These are phyloP conservation scores for Cucurbita pepo DNA, from an alignment of 306 rosid species.

Conservation along the genomic window DNA sequence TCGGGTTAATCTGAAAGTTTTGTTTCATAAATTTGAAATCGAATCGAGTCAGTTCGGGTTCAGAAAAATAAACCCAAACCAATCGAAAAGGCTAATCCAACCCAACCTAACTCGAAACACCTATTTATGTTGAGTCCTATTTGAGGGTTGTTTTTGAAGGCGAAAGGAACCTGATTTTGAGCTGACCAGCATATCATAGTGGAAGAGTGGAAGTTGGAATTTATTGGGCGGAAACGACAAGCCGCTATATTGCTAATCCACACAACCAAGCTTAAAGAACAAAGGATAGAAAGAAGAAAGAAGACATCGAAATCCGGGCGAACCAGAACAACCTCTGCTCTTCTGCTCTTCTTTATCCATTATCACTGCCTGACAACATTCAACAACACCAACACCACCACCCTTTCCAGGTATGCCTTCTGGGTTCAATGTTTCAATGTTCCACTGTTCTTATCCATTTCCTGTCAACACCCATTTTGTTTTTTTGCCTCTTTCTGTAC, in stretches of 20 bases:
- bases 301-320: constrained; percentile 12
- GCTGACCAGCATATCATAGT: neutral
- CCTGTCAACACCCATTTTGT: neutral
- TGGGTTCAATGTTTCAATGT: neutral
- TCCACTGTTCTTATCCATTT: neutral
- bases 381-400: neutral
- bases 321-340: neutral
- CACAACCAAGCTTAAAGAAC: neutral
- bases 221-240: neutral
- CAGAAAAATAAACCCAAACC: no score
- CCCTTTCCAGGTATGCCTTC: neutral
- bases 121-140: no score
- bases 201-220: neutral
- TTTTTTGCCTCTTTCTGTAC: constrained; percentile 1
- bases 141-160: no score
- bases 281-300: neutral
- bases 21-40: no score
- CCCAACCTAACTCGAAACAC: no score
- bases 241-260: neutral
- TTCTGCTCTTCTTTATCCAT: neutral
- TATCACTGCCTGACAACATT: neutral
- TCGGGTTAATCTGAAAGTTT: no score
- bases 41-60: no score
- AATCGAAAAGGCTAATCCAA: no score
- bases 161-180: neutral